phyloP scores from a whole-genome alignment of 805 yeast species.

The Hanseniaspora pseudoguilliermondii region DNA sequence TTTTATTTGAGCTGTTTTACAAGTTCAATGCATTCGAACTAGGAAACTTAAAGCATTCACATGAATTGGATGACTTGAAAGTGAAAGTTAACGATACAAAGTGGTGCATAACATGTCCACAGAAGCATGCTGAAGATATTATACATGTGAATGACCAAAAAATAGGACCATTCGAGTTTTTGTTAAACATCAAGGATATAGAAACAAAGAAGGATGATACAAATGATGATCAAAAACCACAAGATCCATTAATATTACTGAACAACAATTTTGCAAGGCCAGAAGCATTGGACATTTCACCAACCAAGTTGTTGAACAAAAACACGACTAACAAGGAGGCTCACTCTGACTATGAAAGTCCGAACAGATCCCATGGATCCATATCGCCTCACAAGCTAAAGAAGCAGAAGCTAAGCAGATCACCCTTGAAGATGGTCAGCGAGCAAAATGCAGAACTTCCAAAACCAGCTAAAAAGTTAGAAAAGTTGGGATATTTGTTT shows the following conservation, averaged over 20 bases:
- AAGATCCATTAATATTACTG: neutral
- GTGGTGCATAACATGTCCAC: conserved; percentile 12
- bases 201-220: neutral
- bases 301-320: neutral
- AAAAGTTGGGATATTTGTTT: neutral
- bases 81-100: neutral
- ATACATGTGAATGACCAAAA: neutral
- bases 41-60: too few species aligned
- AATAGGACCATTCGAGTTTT: neutral
- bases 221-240: neutral
- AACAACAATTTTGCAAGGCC: conserved; percentile 1
- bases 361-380: neutral
- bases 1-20: conserved; percentile 5
- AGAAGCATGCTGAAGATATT: neutral
- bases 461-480: neutral
- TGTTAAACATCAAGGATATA: neutral
- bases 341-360: neutral
- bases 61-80: neutral
- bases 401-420: neutral
- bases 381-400: neutral
- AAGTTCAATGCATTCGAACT: neutral
- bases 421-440: neutral
- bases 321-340: neutral
- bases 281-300: conserved; percentile 4
- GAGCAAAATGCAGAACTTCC: neutral